Percentiles rank a stretch among this genome's conserved stretches.
These are phyloP conservation scores for Phyllosticta citrichinensis DNA, from an alignment of 2,329 filamentous ascomycete genomes.

Conservation along the genomic window DNA sequence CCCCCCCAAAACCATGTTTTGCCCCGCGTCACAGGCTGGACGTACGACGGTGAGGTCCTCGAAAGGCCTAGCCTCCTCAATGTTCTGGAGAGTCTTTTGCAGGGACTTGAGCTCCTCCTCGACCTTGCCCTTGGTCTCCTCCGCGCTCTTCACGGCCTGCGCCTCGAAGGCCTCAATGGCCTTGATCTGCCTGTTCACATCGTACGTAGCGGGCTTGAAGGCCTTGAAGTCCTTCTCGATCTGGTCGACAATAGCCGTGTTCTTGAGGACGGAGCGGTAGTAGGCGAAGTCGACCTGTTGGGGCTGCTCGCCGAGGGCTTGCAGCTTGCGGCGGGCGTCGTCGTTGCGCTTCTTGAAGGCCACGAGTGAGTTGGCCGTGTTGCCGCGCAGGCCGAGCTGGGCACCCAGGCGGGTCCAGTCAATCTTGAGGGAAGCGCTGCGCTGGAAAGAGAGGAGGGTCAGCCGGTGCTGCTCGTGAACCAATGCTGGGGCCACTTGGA, in stretches of 20 bases:
- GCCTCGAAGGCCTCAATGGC: slow-evolving; percentile 96
- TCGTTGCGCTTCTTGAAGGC: slow-evolving; percentile 99
- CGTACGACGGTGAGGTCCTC: slow-evolving; percentile 95
- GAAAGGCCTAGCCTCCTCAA: slow-evolving; percentile 89
- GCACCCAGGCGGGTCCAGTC: slow-evolving; percentile 94
- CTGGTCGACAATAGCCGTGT: slow-evolving; percentile 89
- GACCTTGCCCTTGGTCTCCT: slow-evolving; percentile 93
- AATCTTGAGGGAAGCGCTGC: slow-evolving; percentile 97
- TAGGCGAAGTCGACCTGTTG: slow-evolving; percentile 84
- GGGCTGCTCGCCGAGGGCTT: slow-evolving; percentile 70
- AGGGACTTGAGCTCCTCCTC: slow-evolving; percentile 91
- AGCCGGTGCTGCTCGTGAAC: slow-evolving; percentile 22
- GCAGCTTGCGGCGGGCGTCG: slow-evolving; percentile 89
- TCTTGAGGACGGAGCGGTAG: slow-evolving; percentile 90
- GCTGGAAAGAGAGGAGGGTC: slow-evolving; percentile 45
- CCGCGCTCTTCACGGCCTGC: slow-evolving; percentile 91
- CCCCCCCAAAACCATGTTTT: slow-evolving; percentile 3
- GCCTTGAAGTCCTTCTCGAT: slow-evolving; percentile 89
- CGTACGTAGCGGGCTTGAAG: slow-evolving; percentile 91
- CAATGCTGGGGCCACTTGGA: slow-evolving; percentile 15
- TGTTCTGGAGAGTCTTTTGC: slow-evolving; percentile 91
- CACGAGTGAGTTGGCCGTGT: slow-evolving; percentile 82
- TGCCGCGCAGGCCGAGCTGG: slow-evolving; percentile 92
- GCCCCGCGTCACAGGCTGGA: slow-evolving; percentile 24
- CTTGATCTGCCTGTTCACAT: slow-evolving; percentile 89